Evolutionary conservation across 164 flowering plant genomes (phyloP).

Genomic region (grape (Vitis vinifera)): ASM3070453v1 NC_081811.1:2089501-2090000

Average conservation of each 20-base stretch:
- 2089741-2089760: slow-evolving; percentile 43
- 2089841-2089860: too few relatives aligned
- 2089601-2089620: slow-evolving; percentile 50
- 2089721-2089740: slow-evolving; percentile 35
- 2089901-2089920: slow-evolving; percentile 1
- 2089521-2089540: too few relatives aligned
- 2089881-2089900: not conserved
- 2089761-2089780: slow-evolving; percentile 40
- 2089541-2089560: not conserved
- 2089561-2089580: not conserved
- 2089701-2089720: slow-evolving; percentile 50
- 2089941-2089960: slow-evolving; percentile 41
- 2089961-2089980: slow-evolving; percentile 54
- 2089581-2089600: slow-evolving; percentile 49
- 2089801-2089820: too few relatives aligned
- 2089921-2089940: slow-evolving; percentile 42
- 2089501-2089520: not conserved
- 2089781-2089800: not conserved
- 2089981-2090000: slow-evolving; percentile 37
- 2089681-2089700: slow-evolving; percentile 55
- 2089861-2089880: not conserved
- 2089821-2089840: not conserved
- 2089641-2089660: slow-evolving; percentile 35
- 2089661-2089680: slow-evolving; percentile 47
- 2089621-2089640: slow-evolving; percentile 41